Percentiles rank a stretch among this genome's conserved stretches.
Conservation (phyloP, 192 early-diverging fungal genomes). For the Paraglomus brasilianum region DNA sequence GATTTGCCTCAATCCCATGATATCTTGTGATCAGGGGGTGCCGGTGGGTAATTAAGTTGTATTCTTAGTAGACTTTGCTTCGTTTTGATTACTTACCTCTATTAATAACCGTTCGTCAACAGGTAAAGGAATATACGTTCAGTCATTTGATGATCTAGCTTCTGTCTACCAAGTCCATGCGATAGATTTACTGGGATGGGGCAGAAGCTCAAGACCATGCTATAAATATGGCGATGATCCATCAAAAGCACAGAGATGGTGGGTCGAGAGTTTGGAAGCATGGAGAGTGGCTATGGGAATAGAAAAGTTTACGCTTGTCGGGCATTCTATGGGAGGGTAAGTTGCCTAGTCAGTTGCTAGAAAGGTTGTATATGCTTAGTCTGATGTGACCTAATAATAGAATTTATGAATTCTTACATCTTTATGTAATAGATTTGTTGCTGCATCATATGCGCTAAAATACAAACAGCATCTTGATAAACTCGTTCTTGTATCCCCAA, state of each 20-base stretch:
- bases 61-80: no score
- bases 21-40: no score
- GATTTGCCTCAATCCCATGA: no score
- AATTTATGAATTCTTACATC: background rate
- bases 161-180: conserved; percentile 32
- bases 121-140: conserved; percentile 32
- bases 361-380: background rate
- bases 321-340: conserved; percentile 28
- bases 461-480: conserved; percentile 27
- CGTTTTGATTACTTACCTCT: no score
- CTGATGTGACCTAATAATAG: background rate
- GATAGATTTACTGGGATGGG: conserved; percentile 33
- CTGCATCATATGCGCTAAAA: conserved; percentile 34
- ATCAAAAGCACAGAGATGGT: conserved; percentile 28
- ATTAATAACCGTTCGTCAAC: conserved; percentile 1
- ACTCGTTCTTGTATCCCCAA: conserved; percentile 27
- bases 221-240: conserved; percentile 27
- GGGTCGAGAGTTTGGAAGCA: conserved; percentile 24
- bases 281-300: background rate
- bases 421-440: conserved; percentile 14
- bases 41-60: no score
- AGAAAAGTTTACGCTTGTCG: background rate
- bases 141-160: conserved; percentile 27
- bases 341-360: no score
- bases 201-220: conserved; percentile 21